Conservation (phyloP, 345 rosid genomes). For the Corchorus olitorius region DNA sequence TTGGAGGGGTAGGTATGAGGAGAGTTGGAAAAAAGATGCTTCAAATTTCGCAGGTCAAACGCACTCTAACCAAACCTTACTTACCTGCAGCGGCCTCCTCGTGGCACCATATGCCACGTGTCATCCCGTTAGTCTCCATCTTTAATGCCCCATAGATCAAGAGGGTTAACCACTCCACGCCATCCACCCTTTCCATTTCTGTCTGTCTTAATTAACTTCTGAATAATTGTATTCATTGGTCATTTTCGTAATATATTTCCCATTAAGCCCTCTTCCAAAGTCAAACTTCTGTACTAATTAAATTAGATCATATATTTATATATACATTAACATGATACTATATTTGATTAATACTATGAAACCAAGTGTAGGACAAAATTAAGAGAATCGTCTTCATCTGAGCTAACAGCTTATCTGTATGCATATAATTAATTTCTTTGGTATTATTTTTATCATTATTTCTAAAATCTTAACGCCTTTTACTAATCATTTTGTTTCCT, state of each 20-base stretch:
- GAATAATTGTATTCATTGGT: too few species aligned
- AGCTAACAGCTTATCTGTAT: not conserved
- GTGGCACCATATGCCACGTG: slow-evolving; percentile 2
- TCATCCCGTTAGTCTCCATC: not conserved
- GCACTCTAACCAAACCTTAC: not conserved
- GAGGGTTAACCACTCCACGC: not conserved
- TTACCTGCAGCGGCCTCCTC: not conserved
- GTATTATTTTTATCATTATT: not conserved
- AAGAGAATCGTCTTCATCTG: not conserved
- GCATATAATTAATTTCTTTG: not conserved
- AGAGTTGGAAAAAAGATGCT: not conserved
- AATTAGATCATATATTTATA: too few species aligned
- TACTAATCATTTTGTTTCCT: not conserved
- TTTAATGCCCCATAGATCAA: too few species aligned
- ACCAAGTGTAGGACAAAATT: too few species aligned
- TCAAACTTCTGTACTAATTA: too few species aligned
- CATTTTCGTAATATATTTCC: not conserved
- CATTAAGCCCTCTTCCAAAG: too few species aligned
- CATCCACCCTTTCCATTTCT: not conserved
- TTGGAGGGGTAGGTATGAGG: slow-evolving; percentile 14
- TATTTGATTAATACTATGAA: not conserved
- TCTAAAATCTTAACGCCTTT: too few species aligned
- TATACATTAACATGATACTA: not conserved
- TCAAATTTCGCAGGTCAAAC: not conserved
- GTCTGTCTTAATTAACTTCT: too few species aligned